Base-by-base conservation (phyloP, 306 rosid genomes). In the Parietaria judaica region DNA sequence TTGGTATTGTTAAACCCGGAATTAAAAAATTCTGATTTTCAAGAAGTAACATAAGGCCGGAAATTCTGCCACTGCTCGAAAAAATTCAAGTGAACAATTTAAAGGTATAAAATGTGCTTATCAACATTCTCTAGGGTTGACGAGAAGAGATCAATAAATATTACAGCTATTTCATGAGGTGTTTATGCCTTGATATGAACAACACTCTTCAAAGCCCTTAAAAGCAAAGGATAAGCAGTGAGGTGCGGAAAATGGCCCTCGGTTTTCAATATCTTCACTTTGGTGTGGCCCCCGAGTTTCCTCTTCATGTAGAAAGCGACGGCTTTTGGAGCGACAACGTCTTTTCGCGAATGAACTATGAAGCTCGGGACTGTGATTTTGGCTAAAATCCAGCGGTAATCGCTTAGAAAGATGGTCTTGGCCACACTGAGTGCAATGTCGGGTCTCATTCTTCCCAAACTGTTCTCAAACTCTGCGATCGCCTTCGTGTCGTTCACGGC, bases 201-300 rank as follows among this genome's bases (percentile, higher is more conserved):
- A 50, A 36, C 35, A 16, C 34, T 11, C 63, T 60, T 61, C 41
- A 76, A 53, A 64, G 62, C 77, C 56, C 76, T 50, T 58, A 76
- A 55, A 16, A 78, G 71, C 56, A 66, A 49, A 71, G 45, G 58
- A 57, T 60, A 66, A 57, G 73, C 90, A 36, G 81, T 74, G 6
- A 81, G 64, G 67, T 64, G 83, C 38, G 83, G 84, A 12, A 73
- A 68, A 67, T 81, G 86, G 35, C 86, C 86, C 56, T 66, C 11
- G 2, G 81, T 69, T 37, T 73, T 39, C 15, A 84, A 61, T 66
- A 76, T 84, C 45, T 58, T 60, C 8, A 78, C 69, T 31, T 54
- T 36, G 23, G 82, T 67, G 14, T 3, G 54, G 41, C 67, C 43
- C 6, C 76, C 55, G 5, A 84, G 52, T 34, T 67, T 73, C 54